Evolutionary conservation across 2,329 filamentous ascomycete genomes (phyloP).

Genomic region (Fusarium concolor): DNA sequence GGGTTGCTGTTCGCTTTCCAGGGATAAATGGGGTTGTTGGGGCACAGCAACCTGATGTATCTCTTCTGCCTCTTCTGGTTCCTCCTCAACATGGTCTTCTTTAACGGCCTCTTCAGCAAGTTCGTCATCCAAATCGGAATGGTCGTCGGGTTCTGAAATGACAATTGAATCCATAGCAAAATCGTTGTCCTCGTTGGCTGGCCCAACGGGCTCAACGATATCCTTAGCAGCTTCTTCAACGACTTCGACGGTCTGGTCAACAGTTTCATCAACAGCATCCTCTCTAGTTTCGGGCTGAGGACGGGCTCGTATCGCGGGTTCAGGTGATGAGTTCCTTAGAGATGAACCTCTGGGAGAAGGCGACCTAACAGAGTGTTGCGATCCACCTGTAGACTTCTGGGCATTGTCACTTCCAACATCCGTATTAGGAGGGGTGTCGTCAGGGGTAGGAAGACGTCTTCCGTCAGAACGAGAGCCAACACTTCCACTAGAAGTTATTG

Average conservation of each 20-base stretch:
- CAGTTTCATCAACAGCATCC: constrained; percentile 15
- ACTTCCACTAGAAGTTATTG: constrained; percentile 47
- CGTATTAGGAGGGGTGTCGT: constrained; percentile 60
- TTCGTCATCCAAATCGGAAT: constrained; percentile 5
- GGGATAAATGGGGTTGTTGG: constrained; percentile 17
- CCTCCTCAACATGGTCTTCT: constrained; percentile 24
- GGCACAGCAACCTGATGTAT: constrained; percentile 23
- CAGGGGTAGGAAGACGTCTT: constrained; percentile 64
- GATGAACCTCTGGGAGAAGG: constrained; percentile 20
- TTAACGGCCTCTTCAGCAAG: constrained; percentile 26
- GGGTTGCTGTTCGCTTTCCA: constrained; percentile 29
- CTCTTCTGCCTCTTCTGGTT: constrained; percentile 18
- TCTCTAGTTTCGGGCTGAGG: constrained; percentile 26
- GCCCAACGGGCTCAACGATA: constrained; percentile 17
- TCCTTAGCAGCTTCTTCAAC: constrained; percentile 4
- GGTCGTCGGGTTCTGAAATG: constrained; percentile 14
- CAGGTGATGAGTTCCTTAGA: constrained; percentile 3
- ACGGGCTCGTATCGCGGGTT: constrained; percentile 5
- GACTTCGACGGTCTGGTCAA: not conserved
- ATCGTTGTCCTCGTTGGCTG: constrained; percentile 9
- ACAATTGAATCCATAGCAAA: constrained; percentile 19
- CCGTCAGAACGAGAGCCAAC: constrained; percentile 54
- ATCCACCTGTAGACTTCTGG: constrained; percentile 34
- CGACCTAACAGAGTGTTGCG: constrained; percentile 19
- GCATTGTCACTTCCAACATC: constrained; percentile 38